Evolutionary conservation across 169 alveolate genomes (phyloP).

Genomic region (Hepatocystis sp.): DNA sequence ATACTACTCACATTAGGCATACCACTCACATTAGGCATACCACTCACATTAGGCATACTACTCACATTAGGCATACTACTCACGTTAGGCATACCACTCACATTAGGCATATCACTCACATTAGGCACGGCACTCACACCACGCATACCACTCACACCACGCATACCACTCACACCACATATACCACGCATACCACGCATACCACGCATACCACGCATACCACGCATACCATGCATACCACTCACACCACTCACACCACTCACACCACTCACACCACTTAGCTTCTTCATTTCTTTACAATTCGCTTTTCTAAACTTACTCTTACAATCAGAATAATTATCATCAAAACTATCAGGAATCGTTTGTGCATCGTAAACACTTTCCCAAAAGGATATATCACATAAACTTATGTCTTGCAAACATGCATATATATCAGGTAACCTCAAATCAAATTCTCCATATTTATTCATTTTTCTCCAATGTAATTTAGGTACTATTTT

Average conservation of each 20-base stretch:
- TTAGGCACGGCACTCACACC: no score
- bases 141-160: no score
- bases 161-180: no score
- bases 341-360: slow-evolving; percentile 49
- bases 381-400: slow-evolving; percentile 70
- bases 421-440: slow-evolving; percentile 77
- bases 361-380: slow-evolving; percentile 46
- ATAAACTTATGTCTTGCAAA: slow-evolving; percentile 69
- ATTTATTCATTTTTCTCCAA: slow-evolving; percentile 82
- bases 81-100: no score
- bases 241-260: neutral
- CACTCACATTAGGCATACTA: no score
- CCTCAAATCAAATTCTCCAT: slow-evolving; percentile 81
- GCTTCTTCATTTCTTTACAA: neutral
- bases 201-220: no score
- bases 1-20: no score
- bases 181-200: no score
- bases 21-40: no score
- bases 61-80: no score
- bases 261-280: neutral
- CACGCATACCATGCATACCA: no score
- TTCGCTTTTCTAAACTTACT: slow-evolving; percentile 2
- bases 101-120: no score
- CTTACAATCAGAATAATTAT: slow-evolving; percentile 11
- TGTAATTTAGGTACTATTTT: slow-evolving; percentile 85